Percentiles rank a stretch among this genome's conserved stretches.
Evolutionary conservation across 2,329 filamentous ascomycete genomes (phyloP).

Genomic region (Penicillium olsonii): DNA sequence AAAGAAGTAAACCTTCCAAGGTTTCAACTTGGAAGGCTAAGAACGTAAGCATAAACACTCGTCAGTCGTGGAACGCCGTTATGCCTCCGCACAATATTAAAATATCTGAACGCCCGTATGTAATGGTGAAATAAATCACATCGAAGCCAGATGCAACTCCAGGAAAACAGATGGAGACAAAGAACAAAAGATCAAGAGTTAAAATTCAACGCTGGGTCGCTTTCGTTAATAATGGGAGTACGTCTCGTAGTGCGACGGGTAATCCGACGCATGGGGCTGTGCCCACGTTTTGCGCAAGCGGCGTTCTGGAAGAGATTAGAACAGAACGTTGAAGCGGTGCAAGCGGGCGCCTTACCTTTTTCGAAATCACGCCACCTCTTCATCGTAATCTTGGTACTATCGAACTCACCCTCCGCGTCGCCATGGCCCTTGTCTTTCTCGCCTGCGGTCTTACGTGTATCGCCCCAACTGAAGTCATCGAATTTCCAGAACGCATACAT

Average conservation of each 20-base stretch:
- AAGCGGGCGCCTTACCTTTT: slow-evolving; percentile 54
- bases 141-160: too few species aligned
- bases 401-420: slow-evolving; percentile 92
- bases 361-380: slow-evolving; percentile 98
- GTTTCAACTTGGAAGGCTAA: too few species aligned
- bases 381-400: slow-evolving; percentile 99
- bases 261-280: slow-evolving; percentile 26
- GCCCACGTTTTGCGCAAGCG: slow-evolving; percentile 35
- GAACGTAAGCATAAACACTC: background rate
- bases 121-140: slow-evolving; percentile 20
- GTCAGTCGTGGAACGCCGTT: slow-evolving; percentile 4
- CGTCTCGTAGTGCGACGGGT: slow-evolving; percentile 36
- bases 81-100: slow-evolving; percentile 8
- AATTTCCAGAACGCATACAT: slow-evolving; percentile 99
- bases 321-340: background rate
- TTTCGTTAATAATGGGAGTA: slow-evolving; percentile 40
- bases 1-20: too few species aligned
- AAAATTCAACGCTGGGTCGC: slow-evolving; percentile 3
- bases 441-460: slow-evolving; percentile 91
- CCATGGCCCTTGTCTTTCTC: slow-evolving; percentile 82
- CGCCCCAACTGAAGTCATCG: slow-evolving; percentile 99
- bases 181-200: slow-evolving; percentile 1
- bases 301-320: slow-evolving; percentile 35
- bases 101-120: slow-evolving; percentile 12
- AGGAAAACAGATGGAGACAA: background rate